A percentile compares a stretch with the other conserved stretches of the same genome.
Evolutionary conservation across 106 monocot genomes (phyloP).

Genomic region (Triglochin maritima): DNA sequence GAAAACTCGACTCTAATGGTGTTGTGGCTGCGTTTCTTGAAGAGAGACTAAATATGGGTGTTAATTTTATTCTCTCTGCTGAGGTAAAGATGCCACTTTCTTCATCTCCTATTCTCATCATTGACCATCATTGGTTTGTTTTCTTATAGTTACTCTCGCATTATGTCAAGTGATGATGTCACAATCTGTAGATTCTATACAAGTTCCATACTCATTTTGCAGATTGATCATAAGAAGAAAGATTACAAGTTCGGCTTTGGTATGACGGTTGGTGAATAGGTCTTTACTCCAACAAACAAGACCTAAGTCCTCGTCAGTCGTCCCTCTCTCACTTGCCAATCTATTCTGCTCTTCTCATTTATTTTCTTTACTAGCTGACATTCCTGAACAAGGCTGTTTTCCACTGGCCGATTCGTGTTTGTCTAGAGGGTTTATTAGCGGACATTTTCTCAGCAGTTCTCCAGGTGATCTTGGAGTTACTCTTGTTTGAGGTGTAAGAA

Average conservation of each 20-base stretch:
- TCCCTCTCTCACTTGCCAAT: too few relatives aligned
- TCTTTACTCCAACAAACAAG: too few relatives aligned
- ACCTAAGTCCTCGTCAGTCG: too few relatives aligned
- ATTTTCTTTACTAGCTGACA: too few relatives aligned
- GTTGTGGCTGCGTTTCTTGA: slow-evolving; percentile 79
- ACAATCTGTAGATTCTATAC: neutral
- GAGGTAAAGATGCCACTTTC: slow-evolving; percentile 38
- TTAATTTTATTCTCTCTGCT: slow-evolving; percentile 91
- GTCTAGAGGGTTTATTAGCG: too few relatives aligned
- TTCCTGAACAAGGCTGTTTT: too few relatives aligned
- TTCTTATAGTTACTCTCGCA: neutral
- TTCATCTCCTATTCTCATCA: neutral
- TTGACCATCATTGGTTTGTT: too few relatives aligned
- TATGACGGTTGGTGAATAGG: slow-evolving; percentile 85
- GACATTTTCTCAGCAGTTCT: too few relatives aligned
- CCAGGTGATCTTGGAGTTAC: too few relatives aligned
- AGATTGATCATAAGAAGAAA: slow-evolving; percentile 93
- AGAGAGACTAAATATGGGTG: slow-evolving; percentile 93
- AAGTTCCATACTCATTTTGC: slow-evolving; percentile 6
- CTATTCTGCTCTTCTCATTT: too few relatives aligned
- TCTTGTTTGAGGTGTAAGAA: too few relatives aligned
- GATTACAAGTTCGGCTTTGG: slow-evolving; percentile 99
- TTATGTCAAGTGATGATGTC: neutral
- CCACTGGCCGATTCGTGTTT: too few relatives aligned
- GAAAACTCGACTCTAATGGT: slow-evolving; percentile 88